A percentile compares a stretch with the other conserved stretches of the same genome.
Conservation (phyloP, 2,329 filamentous ascomycete species). For the Drechmeria coniospora region DNA sequence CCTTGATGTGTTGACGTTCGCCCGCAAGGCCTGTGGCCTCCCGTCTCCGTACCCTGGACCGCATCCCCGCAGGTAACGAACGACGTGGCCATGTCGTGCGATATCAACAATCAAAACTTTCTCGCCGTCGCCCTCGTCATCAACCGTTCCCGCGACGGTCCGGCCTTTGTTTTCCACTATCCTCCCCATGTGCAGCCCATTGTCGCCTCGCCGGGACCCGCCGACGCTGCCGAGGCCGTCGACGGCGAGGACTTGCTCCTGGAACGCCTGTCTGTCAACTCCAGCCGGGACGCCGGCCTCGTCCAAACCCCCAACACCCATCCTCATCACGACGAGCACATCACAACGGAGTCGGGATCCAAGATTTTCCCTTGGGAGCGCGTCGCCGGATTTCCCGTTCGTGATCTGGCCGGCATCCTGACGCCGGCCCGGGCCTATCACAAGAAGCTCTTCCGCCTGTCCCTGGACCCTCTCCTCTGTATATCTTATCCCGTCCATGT, state of each 20-base stretch:
- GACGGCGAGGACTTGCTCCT: conserved; percentile 38
- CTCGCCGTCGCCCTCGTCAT: conserved; percentile 62
- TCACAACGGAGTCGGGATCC: conserved; percentile 37
- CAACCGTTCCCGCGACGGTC: conserved; percentile 60
- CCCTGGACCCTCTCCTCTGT: conserved; percentile 64
- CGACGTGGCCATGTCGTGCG: conserved; percentile 25
- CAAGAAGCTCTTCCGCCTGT: conserved; percentile 70
- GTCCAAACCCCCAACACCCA: conserved; percentile 26
- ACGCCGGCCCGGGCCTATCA: conserved; percentile 63
- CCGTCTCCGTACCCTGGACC: too few species aligned
- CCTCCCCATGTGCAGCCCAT: conserved; percentile 41
- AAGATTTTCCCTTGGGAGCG: conserved; percentile 55
- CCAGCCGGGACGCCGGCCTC: conserved; percentile 16
- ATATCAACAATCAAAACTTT: conserved; percentile 39
- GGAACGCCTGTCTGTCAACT: conserved; percentile 27
- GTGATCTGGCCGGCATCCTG: conserved; percentile 65
- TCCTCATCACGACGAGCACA: conserved; percentile 38
- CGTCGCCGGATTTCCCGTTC: conserved; percentile 57
- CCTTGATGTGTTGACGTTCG: too few species aligned
- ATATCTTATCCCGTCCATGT: conserved; percentile 75
- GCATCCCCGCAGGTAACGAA: conserved; percentile 23
- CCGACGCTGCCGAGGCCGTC: conserved; percentile 14
- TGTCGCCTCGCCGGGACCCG: conserved; percentile 18
- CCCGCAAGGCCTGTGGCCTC: too few species aligned
- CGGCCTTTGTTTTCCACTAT: conserved; percentile 76